A percentile compares a stretch with the other conserved stretches of the same genome.
phyloP scores from a whole-genome alignment of 495 filamentous ascomycete genomes.

The Evernia prunastri region DNA sequence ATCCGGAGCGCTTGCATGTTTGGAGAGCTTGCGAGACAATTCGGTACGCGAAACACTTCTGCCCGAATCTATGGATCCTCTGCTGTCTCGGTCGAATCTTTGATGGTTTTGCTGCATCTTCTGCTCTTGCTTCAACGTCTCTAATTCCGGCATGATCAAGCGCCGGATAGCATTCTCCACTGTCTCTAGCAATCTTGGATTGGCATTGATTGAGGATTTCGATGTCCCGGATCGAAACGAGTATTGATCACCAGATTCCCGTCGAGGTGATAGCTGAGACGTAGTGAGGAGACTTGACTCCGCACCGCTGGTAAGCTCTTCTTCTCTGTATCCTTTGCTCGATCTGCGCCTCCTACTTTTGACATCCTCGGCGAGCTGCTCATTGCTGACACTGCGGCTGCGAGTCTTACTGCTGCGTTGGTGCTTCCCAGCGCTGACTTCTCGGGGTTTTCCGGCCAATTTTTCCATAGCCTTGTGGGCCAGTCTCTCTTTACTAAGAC shows the following conservation, averaged over 20 bases:
- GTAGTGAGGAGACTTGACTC: constrained; percentile 69
- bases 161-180: constrained; percentile 94
- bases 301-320: constrained; percentile 55
- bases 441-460: constrained; percentile 44
- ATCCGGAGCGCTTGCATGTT: constrained; percentile 64
- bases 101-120: constrained; percentile 55
- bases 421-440: constrained; percentile 44
- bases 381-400: constrained; percentile 56
- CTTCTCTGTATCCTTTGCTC: constrained; percentile 55
- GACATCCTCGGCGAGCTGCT: constrained; percentile 53
- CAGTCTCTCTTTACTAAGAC: constrained; percentile 66
- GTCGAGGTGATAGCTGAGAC: constrained; percentile 63
- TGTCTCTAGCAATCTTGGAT: constrained; percentile 88
- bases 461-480: constrained; percentile 67
- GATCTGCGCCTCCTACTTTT: constrained; percentile 54
- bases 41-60: constrained; percentile 57
- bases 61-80: constrained; percentile 54
- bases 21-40: constrained; percentile 53
- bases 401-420: constrained; percentile 47
- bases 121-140: constrained; percentile 83
- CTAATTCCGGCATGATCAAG: constrained; percentile 85
- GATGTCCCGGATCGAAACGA: constrained; percentile 71
- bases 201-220: constrained; percentile 77
- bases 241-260: constrained; percentile 65
- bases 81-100: constrained; percentile 55